Evolutionary conservation across 2,329 filamentous ascomycete genomes (phyloP).

Genomic region (Cercospora canescens): DNA sequence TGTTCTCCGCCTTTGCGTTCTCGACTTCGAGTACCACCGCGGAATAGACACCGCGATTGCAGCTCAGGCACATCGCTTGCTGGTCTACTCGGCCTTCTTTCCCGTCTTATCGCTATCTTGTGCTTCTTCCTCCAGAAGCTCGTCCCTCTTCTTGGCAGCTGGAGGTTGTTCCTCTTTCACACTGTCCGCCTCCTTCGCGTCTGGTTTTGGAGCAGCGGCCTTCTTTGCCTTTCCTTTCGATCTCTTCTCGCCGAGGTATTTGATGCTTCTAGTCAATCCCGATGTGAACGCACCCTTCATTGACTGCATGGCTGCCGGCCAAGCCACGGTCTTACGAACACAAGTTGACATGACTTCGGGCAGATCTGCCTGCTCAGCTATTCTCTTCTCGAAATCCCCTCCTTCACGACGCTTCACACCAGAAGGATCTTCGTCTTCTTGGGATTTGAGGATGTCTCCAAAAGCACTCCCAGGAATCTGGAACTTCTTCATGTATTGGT

Average conservation of each 20-base stretch:
- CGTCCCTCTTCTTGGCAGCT: not conserved
- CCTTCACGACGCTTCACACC: slow-evolving; percentile 73
- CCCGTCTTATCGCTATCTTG: slow-evolving; percentile 1
- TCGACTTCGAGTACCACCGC: not conserved
- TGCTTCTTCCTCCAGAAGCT: slow-evolving; percentile 5
- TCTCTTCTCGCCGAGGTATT: slow-evolving; percentile 80
- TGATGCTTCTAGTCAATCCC: slow-evolving; percentile 67
- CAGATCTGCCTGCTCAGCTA: slow-evolving; percentile 74
- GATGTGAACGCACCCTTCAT: slow-evolving; percentile 81
- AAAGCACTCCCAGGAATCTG: slow-evolving; percentile 83
- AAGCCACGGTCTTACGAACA: slow-evolving; percentile 84
- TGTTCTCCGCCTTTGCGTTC: not conserved
- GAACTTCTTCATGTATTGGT: slow-evolving; percentile 90
- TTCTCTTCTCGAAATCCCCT: slow-evolving; percentile 81
- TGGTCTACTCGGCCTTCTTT: not conserved
- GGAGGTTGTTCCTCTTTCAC: not conserved
- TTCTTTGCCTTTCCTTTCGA: slow-evolving; percentile 41
- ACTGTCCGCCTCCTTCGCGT: not conserved
- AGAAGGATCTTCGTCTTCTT: slow-evolving; percentile 64
- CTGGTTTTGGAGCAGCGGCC: not conserved
- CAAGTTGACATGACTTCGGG: slow-evolving; percentile 69
- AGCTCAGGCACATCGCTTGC: not conserved
- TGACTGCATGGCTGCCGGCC: slow-evolving; percentile 88
- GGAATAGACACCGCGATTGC: too few species aligned
- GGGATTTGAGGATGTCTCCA: slow-evolving; percentile 77